Base-by-base conservation (phyloP, 2,329 filamentous ascomycete species). In the Diaporthe helianthi region DNA sequence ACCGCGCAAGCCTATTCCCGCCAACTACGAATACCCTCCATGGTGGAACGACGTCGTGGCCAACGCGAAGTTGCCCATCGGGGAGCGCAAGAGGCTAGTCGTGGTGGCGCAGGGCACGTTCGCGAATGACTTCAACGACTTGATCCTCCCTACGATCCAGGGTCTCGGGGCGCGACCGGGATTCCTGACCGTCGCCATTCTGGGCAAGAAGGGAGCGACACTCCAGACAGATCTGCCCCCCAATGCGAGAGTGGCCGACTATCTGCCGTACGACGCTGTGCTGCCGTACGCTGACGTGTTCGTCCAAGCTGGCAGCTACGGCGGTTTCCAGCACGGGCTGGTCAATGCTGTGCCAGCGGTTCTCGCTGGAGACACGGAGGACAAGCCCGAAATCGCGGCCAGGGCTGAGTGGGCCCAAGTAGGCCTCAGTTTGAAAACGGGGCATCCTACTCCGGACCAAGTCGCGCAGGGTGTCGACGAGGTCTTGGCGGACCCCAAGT, bases 101-200 rank as follows among this genome's bases (percentile, higher is more conserved):
- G 77, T 80, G n/a, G 83, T 86, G 5, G 78, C 80, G 1, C 84
- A 86, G 72, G 84, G 85, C 5, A 87, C 84, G 4, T 72, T 84
- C 7, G 79, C 78, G 13, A 73, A 73, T n/a, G 74, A 82, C 31
- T 80, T 80, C 67, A 72, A 72, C 13, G 76, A 85, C 41, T 77
- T 87, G 3, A 73, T 86, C 17, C 71, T 83, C 1, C 84, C 85
- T 0, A 80, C 83, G 0, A 76, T 87, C 31, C 61, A 75, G 7
- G 84, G 78, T 0, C 77, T 87, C 9, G 78, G 78, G 6, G 73
- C 76, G 52, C 76, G 80, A 0, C 74, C 79, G 0, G 83, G 86
- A 67, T 67, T 81, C 1, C 69, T 82, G 19, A 72, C 81, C 8
- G 74, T 82, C 13, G 79, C 76, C 4, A 77, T 78, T 0, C 74